A percentile compares a stretch with the other conserved stretches of the same genome.
Evolutionary conservation across 805 yeast genomes (phyloP).

Genomic region (Lipomyces sp.): DNA sequence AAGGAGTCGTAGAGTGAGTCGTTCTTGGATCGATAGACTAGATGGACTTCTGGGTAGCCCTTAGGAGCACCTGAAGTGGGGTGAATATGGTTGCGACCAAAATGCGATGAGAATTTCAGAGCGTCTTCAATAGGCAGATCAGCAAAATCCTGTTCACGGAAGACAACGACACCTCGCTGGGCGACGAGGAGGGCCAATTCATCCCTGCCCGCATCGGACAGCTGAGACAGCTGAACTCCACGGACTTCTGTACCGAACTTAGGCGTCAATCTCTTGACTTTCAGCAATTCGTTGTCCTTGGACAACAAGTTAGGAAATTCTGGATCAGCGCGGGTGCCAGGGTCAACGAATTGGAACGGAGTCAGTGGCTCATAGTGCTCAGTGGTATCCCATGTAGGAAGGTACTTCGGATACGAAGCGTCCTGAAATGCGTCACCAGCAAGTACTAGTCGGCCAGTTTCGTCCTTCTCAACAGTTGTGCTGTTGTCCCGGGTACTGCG

Average conservation of each 20-base stretch:
- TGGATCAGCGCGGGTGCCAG: conserved; percentile 73
- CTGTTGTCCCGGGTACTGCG: conserved; percentile 35
- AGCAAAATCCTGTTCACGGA: conserved; percentile 72
- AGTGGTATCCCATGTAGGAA: conserved; percentile 72
- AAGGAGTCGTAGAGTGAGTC: conserved; percentile 41
- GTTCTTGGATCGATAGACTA: conserved; percentile 58
- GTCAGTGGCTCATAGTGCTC: conserved; percentile 58
- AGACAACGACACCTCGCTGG: conserved; percentile 72
- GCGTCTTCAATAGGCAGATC: conserved; percentile 44
- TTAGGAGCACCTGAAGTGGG: conserved; percentile 75
- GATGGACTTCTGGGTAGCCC: conserved; percentile 62
- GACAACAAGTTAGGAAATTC: conserved; percentile 55
- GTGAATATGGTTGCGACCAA: conserved; percentile 74
- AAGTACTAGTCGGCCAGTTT: conserved; percentile 33
- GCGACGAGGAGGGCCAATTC: conserved; percentile 73
- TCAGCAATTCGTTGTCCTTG: conserved; percentile 42
- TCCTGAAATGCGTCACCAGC: conserved; percentile 36
- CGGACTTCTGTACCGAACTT: conserved; percentile 69
- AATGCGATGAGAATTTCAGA: conserved; percentile 61
- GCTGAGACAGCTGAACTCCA: conserved; percentile 65
- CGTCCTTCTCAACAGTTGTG: conserved; percentile 33
- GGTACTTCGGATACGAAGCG: conserved; percentile 56
- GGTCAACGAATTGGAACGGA: conserved; percentile 63
- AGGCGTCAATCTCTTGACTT: conserved; percentile 57
- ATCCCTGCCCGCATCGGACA: conserved; percentile 61